These are phyloP conservation scores for Boletellus dicymbophilus DNA, from an alignment of 1,284 basidiomycete species.

Conservation along the genomic window DNA sequence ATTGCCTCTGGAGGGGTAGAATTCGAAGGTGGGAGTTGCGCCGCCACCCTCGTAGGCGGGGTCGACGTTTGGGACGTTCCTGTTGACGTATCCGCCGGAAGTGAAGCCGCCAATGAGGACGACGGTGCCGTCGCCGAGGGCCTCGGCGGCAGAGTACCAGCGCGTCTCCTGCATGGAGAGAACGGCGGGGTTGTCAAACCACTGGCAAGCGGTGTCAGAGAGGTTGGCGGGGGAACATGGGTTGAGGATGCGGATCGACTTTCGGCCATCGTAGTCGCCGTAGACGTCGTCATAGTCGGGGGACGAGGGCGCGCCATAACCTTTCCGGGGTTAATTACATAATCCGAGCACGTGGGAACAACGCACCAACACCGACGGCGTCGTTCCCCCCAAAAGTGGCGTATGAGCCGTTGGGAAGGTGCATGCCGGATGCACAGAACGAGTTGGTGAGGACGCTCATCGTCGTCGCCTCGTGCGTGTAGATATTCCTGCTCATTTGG, in stretches of 20 bases:
- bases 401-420: slow-evolving; percentile 61
- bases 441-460: slow-evolving; percentile 81
- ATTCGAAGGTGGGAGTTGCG: slow-evolving; percentile 39
- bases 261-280: slow-evolving; percentile 65
- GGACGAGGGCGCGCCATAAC: slow-evolving; percentile 34
- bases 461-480: slow-evolving; percentile 45
- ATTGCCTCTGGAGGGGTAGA: slow-evolving; percentile 48
- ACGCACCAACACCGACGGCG: slow-evolving; percentile 59
- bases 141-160: slow-evolving; percentile 87
- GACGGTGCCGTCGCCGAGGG: slow-evolving; percentile 65
- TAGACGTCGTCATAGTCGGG: slow-evolving; percentile 53
- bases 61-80: slow-evolving; percentile 68
- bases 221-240: slow-evolving; percentile 61
- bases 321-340: slow-evolving; percentile 27
- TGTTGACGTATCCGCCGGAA: slow-evolving; percentile 86
- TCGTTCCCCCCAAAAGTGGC: slow-evolving; percentile 72
- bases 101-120: slow-evolving; percentile 81
- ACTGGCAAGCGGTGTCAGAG: slow-evolving; percentile 57
- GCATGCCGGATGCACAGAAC: slow-evolving; percentile 80
- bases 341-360: slow-evolving; percentile 19
- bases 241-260: slow-evolving; percentile 70
- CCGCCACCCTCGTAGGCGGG: slow-evolving; percentile 57
- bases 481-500: slow-evolving; percentile 19
- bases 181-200: slow-evolving; percentile 72
- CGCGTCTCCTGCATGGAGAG: slow-evolving; percentile 75